Evolutionary conservation across 106 monocot species (phyloP).

Genomic region (Ottelia alismoides): DNA sequence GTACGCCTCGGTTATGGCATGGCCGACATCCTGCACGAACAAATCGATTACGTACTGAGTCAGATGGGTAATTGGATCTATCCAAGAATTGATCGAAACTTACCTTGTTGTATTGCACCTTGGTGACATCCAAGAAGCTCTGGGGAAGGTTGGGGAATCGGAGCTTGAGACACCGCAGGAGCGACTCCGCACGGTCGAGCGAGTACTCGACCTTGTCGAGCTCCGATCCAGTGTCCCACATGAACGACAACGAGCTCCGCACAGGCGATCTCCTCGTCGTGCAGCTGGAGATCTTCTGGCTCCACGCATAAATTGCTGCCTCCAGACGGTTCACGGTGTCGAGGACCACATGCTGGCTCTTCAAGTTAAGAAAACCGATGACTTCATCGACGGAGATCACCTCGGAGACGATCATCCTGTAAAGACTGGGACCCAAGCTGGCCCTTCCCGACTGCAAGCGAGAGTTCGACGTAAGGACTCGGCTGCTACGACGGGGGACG

Average conservation of each 20-base stretch:
- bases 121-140: conserved; percentile 66
- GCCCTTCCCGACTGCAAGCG: conserved; percentile 75
- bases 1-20: conserved; percentile 78
- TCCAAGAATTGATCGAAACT: too few species aligned
- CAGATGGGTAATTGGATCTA: too few species aligned
- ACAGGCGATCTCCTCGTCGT: conserved; percentile 26
- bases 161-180: conserved; percentile 49
- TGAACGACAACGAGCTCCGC: conserved; percentile 31
- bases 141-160: conserved; percentile 82
- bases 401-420: conserved; percentile 32
- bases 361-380: conserved; percentile 50
- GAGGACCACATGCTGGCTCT: conserved; percentile 60
- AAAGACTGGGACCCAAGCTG: conserved; percentile 57
- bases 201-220: conserved; percentile 18
- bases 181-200: conserved; percentile 45
- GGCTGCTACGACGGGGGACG: too few species aligned
- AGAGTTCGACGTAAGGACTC: too few species aligned
- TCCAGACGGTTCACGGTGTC: conserved; percentile 75
- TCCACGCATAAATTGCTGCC: conserved; percentile 65
- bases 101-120: conserved; percentile 84
- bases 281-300: conserved; percentile 35
- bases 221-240: conserved; percentile 36
- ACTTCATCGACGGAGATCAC: conserved; percentile 41
- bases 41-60: too few species aligned
- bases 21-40: conserved; percentile 87